These are phyloP conservation scores for Amoeboaphelidium protococcarum DNA, from an alignment of 371 early-diverging fungal species.

Conservation along the genomic window DNA sequence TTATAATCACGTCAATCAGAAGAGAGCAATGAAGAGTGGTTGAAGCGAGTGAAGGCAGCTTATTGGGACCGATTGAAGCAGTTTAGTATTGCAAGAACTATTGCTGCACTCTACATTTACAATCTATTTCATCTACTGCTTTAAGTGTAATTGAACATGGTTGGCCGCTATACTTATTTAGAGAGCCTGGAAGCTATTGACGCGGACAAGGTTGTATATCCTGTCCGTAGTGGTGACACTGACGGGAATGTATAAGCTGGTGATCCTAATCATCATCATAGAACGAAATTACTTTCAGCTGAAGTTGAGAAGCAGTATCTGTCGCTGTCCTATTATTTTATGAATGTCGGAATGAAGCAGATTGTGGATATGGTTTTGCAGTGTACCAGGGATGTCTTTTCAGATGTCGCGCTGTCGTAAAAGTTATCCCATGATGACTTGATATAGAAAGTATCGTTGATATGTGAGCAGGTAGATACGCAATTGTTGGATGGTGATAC, in stretches of 20 bases:
- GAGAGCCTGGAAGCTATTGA: background rate
- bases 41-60: background rate
- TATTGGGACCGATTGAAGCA: background rate
- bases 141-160: background rate
- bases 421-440: too few relatives aligned
- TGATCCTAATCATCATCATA: too few relatives aligned
- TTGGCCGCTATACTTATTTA: background rate
- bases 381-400: too few relatives aligned
- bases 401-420: too few relatives aligned
- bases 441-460: too few relatives aligned
- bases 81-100: background rate
- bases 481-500: too few relatives aligned
- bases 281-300: background rate
- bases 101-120: background rate
- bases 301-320: background rate
- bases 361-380: too few relatives aligned
- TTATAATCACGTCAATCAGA: too few relatives aligned
- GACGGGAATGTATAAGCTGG: too few relatives aligned
- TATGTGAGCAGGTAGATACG: too few relatives aligned
- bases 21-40: background rate
- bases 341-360: background rate
- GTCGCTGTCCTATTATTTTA: background rate
- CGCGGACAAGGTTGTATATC: too few relatives aligned
- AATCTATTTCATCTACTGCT: background rate
- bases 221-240: too few relatives aligned